Base-by-base conservation (phyloP, 257 asterid species). In the Nicotiana undulata region DNA sequence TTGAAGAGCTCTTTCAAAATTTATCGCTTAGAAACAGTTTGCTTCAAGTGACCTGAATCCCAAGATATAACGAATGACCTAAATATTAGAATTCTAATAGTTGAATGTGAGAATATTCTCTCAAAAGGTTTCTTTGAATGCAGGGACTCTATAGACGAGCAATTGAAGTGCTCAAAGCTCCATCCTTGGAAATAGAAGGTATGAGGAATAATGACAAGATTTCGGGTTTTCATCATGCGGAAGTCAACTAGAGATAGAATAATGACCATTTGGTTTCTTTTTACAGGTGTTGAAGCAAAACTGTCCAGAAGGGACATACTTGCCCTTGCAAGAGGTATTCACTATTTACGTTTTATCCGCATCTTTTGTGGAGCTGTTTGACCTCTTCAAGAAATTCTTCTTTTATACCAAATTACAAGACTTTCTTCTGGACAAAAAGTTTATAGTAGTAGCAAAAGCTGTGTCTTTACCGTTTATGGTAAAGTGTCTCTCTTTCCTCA, bases 131-230 rank as follows among this genome's bases (percentile, higher is more conserved):
- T 58, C 63, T 15, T 51, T 74, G 44, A 46, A 63, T 83, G 58
- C 83, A 96, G 98, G 99, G 99, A 32, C 99, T 96, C 81, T 94
- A 89, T 86, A 88, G 99, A 83, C 91, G 82, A 87, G 99, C 97
- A n/a, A 85, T 93, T 12, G 97, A 92, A 65, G 85, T 94, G 84
- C 97, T 96, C 49, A 92, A 91, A 90, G 95, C 94, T 83, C 93
- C 98, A 66, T 74, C 93, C 1, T 56, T 95, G 86, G 97, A 92
- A 28, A 85, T 77, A 26, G 88, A 90, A 28, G 94, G 97, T 92
- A 82, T 16, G 85, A 3, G 4, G 17, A 66, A 56, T 59, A 60
- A 40, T 17, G 49, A 34, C 18, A 74, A 11, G 1, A 5, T 46
- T 72, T 5, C 40, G 15, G 17, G 24, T 49, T 49, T 8, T 6